Conservation (phyloP, 495 filamentous ascomycete genomes). For the Lasiosphaeris hirsuta region DNA sequence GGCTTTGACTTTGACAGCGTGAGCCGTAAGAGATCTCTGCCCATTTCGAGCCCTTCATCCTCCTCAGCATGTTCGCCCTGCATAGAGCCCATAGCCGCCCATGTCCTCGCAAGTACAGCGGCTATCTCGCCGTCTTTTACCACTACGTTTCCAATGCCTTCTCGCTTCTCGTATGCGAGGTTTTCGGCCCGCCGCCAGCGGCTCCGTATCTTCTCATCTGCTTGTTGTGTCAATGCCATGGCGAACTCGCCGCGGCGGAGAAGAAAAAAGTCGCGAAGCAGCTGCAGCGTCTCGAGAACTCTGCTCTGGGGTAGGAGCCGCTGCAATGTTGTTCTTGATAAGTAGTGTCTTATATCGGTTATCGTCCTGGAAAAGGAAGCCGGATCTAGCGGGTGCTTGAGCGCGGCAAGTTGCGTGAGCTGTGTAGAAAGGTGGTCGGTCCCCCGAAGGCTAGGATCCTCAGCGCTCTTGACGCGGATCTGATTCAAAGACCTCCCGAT, state of each 20-base stretch:
- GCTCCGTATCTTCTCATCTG: constrained; percentile 66
- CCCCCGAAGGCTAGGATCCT: constrained; percentile 55
- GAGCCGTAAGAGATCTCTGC: constrained; percentile 71
- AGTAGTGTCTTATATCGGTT: constrained; percentile 68
- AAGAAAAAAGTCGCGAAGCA: constrained; percentile 84
- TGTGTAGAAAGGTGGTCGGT: constrained; percentile 64
- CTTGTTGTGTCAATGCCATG: constrained; percentile 76
- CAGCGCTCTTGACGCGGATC: constrained; percentile 53
- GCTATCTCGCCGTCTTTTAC: constrained; percentile 86
- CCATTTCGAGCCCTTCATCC: constrained; percentile 74
- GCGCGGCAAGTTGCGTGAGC: constrained; percentile 63
- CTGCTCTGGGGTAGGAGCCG: constrained; percentile 71
- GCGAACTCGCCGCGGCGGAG: constrained; percentile 89
- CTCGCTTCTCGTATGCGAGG: constrained; percentile 49
- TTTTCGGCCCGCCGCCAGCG: constrained; percentile 55
- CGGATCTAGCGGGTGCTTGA: constrained; percentile 70
- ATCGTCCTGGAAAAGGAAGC: constrained; percentile 67
- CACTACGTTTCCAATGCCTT: constrained; percentile 52
- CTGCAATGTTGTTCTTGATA: constrained; percentile 78
- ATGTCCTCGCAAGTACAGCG: constrained; percentile 68
- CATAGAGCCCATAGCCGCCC: constrained; percentile 70
- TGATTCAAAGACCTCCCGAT: constrained; percentile 87
- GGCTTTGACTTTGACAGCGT: constrained; percentile 49
- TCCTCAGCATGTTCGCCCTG: constrained; percentile 70
- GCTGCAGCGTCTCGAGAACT: constrained; percentile 69